Percentiles rank a stretch among this genome's conserved stretches.
Evolutionary conservation across 75 land plant genomes (phyloP).

Genomic region (Picea sitchensis): DNA sequence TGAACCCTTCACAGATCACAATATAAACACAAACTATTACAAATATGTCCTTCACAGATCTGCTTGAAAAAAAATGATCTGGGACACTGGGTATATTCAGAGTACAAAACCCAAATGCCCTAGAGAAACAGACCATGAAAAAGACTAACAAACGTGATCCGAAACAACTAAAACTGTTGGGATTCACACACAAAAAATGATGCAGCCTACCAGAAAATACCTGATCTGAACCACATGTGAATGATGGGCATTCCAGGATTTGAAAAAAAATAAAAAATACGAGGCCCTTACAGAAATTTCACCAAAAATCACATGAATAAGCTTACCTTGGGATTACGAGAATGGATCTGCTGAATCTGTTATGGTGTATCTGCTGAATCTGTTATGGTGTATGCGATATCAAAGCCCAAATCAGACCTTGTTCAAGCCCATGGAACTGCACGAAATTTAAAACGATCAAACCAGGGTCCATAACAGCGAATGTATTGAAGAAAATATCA

Average conservation of each 20-base stretch:
- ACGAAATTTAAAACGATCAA: not conserved
- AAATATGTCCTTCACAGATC: constrained; percentile 1
- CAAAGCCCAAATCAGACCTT: constrained; percentile 3
- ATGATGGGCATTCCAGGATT: not conserved
- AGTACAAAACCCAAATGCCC: not conserved
- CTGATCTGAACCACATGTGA: constrained; percentile 3
- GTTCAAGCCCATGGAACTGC: constrained; percentile 2
- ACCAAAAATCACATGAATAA: not conserved
- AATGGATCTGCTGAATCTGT: not conserved
- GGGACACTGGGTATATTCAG: not conserved
- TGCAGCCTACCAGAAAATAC: not conserved
- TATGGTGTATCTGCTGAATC: not conserved
- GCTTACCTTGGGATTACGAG: not conserved
- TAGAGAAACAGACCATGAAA: not conserved
- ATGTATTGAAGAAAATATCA: not conserved
- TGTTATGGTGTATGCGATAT: not conserved
- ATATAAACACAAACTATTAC: not conserved
- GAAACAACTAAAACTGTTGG: not conserved
- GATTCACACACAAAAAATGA: not conserved
- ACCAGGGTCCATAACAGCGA: not conserved
- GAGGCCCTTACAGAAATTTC: not conserved
- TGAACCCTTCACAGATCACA: constrained; percentile 10
- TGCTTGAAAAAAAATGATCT: not conserved
- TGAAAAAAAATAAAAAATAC: not conserved
- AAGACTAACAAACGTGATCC: not conserved